Percentiles rank a stretch among this genome's conserved stretches.
phyloP scores from a whole-genome alignment of 805 yeast species.

The Wickerhamiella azyma region DNA sequence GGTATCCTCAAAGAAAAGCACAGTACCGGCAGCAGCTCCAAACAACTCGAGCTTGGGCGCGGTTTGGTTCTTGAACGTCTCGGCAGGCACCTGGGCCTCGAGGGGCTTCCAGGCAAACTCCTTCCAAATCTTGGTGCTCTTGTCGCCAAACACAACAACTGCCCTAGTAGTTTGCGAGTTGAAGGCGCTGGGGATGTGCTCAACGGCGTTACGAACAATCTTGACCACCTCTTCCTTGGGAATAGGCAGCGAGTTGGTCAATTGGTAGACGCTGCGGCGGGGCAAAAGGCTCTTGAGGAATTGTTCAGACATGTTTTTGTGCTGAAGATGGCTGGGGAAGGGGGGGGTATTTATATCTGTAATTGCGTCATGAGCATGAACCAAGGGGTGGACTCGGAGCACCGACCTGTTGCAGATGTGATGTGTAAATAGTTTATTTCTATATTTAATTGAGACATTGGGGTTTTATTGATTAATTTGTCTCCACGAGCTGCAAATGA shows the following conservation, averaged over 20 bases:
- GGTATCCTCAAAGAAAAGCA: slow-evolving; percentile 35
- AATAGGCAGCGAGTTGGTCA: slow-evolving; percentile 33
- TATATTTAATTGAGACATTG: too few species aligned
- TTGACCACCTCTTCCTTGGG: slow-evolving; percentile 29
- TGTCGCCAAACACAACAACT: slow-evolving; percentile 32
- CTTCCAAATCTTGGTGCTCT: slow-evolving; percentile 35
- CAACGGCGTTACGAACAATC: slow-evolving; percentile 32
- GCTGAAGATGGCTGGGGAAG: too few species aligned
- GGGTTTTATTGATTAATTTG: too few species aligned
- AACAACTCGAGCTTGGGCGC: slow-evolving; percentile 31
- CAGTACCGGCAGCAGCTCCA: slow-evolving; percentile 37
- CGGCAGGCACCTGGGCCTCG: slow-evolving; percentile 27
- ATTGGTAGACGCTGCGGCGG: slow-evolving; percentile 37
- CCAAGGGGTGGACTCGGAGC: too few species aligned
- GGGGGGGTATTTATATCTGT: too few species aligned
- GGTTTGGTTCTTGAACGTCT: slow-evolving; percentile 24
- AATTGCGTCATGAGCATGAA: too few species aligned
- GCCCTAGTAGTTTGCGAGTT: slow-evolving; percentile 40
- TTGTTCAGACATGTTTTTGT: background rate
- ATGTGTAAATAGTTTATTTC: too few species aligned
- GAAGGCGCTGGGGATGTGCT: slow-evolving; percentile 38
- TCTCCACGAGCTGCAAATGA: too few species aligned
- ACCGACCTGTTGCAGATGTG: too few species aligned
- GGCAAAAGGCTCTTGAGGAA: slow-evolving; percentile 18
- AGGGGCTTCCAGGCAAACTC: slow-evolving; percentile 25